Evolutionary conservation across 805 yeast species (phyloP).

Genomic region (Yarrowia keelungensis): DNA sequence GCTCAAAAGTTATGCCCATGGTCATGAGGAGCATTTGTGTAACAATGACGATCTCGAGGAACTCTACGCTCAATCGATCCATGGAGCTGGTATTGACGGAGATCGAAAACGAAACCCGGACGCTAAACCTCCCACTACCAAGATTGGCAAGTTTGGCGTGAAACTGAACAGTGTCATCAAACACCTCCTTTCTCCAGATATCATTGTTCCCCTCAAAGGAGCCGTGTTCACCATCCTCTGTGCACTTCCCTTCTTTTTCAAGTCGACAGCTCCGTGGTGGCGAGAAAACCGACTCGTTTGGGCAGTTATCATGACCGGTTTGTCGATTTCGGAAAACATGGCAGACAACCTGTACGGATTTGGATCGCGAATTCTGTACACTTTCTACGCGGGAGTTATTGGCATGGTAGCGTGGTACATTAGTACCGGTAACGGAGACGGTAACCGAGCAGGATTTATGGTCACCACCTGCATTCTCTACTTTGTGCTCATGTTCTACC

Average conservation of each 20-base stretch:
- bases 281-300: constrained; percentile 46
- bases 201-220: constrained; percentile 45
- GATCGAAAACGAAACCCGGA: constrained; percentile 32
- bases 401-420: constrained; percentile 52
- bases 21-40: constrained; percentile 35
- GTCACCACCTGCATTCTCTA: constrained; percentile 40
- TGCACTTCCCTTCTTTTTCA: constrained; percentile 46
- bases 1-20: not conserved
- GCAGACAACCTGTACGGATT: constrained; percentile 50
- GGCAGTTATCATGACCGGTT: constrained; percentile 48
- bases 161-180: not conserved
- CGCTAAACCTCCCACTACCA: constrained; percentile 14
- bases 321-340: constrained; percentile 47
- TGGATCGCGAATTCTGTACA: constrained; percentile 45
- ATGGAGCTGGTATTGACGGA: not conserved
- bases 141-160: constrained; percentile 3
- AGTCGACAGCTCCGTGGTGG: constrained; percentile 45
- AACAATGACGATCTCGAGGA: constrained; percentile 24
- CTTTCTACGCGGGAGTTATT: constrained; percentile 48
- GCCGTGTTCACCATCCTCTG: constrained; percentile 44
- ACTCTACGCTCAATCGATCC: constrained; percentile 1
- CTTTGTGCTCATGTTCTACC: constrained; percentile 42
- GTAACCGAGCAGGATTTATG: constrained; percentile 50
- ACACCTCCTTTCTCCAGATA: constrained; percentile 19
- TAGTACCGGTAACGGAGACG: constrained; percentile 48